Base-by-base conservation (phyloP, 2,329 filamentous ascomycete genomes). In the Cordyceps javanica region DNA sequence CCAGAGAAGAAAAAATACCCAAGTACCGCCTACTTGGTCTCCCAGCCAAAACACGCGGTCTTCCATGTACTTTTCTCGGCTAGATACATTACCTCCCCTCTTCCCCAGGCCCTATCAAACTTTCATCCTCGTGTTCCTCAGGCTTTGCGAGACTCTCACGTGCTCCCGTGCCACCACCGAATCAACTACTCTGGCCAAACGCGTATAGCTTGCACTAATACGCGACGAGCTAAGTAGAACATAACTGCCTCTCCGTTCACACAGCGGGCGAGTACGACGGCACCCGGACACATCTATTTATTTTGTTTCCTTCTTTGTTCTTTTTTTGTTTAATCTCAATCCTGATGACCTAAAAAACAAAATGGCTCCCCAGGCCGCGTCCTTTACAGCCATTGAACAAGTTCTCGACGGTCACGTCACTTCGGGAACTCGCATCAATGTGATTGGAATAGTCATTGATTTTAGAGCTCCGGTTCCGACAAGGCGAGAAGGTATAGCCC, bases 361-460 rank as follows among this genome's bases (percentile, higher is more conserved):
- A 48, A 58, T 58, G 57, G 25, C 55, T 13, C 16, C 34, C 21
- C 23, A 39, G 23, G 65, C 58, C 8, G 55, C 38, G 16, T 21
- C 51, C 10, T 41, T 51, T 23, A 50, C 49, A 3, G 16, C 67
- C 13, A 69, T 78, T 62, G 66, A 72, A 61, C 68, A 76, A 30
- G 66, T 83, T 21, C 64, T 84, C 60, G 70, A 79, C 52, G 70
- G 69, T 21, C 9, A 67, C 69, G 25, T 57, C 70, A 46, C 48
- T 62, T 9, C 16, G 63, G 26, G 61, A 67, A 28, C 63, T 42
- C 2, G 59, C 73, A 6, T 86, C 61, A 87, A 76, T 70, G 72
- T 94, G 41, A 79, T 91, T 52, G 91, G 90, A 1, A 71, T 93
- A 5, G 81, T 93, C 3, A 82, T 83, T 53, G 89, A 93, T 63